Percentiles rank a stretch among this genome's conserved stretches.
Conservation (phyloP, 805 yeast species). For the Wickerhamomyces alni region DNA sequence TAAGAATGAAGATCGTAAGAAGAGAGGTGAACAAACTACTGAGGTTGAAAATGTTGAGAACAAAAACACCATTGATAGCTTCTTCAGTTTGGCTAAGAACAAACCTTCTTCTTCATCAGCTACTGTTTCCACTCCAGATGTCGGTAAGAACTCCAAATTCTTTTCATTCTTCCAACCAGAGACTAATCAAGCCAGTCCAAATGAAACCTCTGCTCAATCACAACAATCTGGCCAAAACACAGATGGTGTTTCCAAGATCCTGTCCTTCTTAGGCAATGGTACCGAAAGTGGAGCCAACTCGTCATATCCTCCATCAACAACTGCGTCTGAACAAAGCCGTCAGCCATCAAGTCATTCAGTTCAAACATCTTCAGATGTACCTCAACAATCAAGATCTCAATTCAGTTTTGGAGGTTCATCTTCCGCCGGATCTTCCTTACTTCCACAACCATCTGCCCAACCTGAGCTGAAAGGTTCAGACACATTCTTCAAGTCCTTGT, state of each 20-base stretch:
- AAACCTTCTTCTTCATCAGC: conserved; percentile 2
- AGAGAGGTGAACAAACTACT: conserved; percentile 22
- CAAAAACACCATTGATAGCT: conserved; percentile 20
- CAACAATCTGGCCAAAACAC: conserved; percentile 1
- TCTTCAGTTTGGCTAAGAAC: conserved; percentile 15
- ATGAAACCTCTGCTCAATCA: conserved; percentile 2
- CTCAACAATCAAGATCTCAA: conserved; percentile 2
- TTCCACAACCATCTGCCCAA: conserved; percentile 12
- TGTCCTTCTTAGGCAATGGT: conserved; percentile 20
- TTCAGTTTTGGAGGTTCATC: conserved; percentile 2
- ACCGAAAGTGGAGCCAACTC: conserved; percentile 4
- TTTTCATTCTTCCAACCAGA: conserved; percentile 22
- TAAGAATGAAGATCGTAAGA: conserved; percentile 29
- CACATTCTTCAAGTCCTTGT: conserved; percentile 21
- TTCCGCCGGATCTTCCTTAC: neutral
- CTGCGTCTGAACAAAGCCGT: conserved; percentile 1
- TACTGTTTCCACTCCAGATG: conserved; percentile 6
- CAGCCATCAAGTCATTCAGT: conserved; percentile 4
- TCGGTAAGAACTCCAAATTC: conserved; percentile 23
- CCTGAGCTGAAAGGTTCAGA: conserved; percentile 18
- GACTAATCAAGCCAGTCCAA: neutral
- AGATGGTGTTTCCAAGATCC: conserved; percentile 21
- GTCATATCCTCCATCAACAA: conserved; percentile 4
- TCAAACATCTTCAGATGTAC: neutral
- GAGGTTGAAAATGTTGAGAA: conserved; percentile 2